These are phyloP conservation scores for Mesembryanthemum crystallinum DNA, from an alignment of 148 eudicot species.

Conservation along the genomic window DNA sequence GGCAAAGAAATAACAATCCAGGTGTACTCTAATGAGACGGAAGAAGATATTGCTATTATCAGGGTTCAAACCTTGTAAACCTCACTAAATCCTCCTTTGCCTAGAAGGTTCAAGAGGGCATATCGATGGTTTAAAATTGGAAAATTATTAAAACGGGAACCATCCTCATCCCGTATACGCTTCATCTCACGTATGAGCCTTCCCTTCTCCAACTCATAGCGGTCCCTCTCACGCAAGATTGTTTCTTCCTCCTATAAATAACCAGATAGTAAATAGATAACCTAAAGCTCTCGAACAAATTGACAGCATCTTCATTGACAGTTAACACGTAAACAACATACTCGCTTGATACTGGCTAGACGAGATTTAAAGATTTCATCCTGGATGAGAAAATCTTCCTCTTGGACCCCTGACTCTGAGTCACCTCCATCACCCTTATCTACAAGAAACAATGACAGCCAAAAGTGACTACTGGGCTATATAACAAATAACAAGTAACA, in stretches of 20 bases:
- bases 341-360: constrained; percentile 90
- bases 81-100: constrained; percentile 98
- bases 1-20: constrained; percentile 26
- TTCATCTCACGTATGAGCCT: constrained; percentile 99
- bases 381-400: constrained; percentile 75
- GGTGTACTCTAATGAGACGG: background rate
- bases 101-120: constrained; percentile 92
- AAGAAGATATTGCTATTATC: background rate
- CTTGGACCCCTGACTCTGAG: constrained; percentile 54
- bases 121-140: constrained; percentile 86
- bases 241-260: constrained; percentile 82
- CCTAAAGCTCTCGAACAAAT: background rate
- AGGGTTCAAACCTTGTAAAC: constrained; percentile 76
- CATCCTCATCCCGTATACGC: constrained; percentile 97
- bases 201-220: constrained; percentile 91
- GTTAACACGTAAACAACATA: constrained; percentile 33
- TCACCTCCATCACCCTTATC: constrained; percentile 76
- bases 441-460: constrained; percentile 30
- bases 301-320: background rate
- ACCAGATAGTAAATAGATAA: constrained; percentile 17
- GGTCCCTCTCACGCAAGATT: constrained; percentile 79
- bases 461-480: constrained; percentile 15
- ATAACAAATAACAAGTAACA: background rate
- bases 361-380: constrained; percentile 94
- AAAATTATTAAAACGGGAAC: constrained; percentile 89